Evolutionary conservation across 2,329 filamentous ascomycete genomes (phyloP), one percentile per base, ranked within the genome.

Genomic region (Cercospora beticola): DNA sequence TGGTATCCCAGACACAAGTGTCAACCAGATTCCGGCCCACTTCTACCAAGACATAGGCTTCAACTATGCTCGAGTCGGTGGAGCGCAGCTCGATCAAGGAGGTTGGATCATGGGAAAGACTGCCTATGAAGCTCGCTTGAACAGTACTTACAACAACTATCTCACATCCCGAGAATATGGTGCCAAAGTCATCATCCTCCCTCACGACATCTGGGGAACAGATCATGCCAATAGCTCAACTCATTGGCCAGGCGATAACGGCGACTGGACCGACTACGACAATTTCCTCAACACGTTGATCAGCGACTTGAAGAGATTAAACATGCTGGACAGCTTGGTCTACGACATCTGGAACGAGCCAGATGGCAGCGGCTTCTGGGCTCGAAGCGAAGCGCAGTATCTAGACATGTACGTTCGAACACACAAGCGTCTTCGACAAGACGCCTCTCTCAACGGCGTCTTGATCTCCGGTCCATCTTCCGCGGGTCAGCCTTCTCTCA

Each of bases 291-390:
- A 78, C 0, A 78, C 78, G 23, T 73, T 83, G 3, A 74, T 82
- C 26, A 73, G 74, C 0, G 82, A 79, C 62, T 75, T 83, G 10
- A 79, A 77, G 26, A 75, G 73, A 2, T 83, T 83, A 59, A 64
- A 76, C 54, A 78, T 79, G 72, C 68, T 78, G 4, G 71, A 76
- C 0, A 80, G 78, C 0, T 70, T 86, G 0, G 77, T 83, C 0
- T 75, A 83, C 9, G 85, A 87, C 62, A 81, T 86, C 40, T 87
- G 85, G 85, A 87, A 87, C 66, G 85, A 87, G 74, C 83, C 85
- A 0, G 84, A 86, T 63, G 59, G 59, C n/a, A 64, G 59, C 26
- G 40, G 18, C 57, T 85, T 83, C 78, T 81, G 80, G 75, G 66
- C 65, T 7, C 75, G 81, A 3, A 58, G 69, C 1, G 77, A 79